Evolutionary conservation across 306 rosid genomes (phyloP), one percentile per base, ranked within the genome.

Genomic region (Hylodesmum podocarpum): DNA sequence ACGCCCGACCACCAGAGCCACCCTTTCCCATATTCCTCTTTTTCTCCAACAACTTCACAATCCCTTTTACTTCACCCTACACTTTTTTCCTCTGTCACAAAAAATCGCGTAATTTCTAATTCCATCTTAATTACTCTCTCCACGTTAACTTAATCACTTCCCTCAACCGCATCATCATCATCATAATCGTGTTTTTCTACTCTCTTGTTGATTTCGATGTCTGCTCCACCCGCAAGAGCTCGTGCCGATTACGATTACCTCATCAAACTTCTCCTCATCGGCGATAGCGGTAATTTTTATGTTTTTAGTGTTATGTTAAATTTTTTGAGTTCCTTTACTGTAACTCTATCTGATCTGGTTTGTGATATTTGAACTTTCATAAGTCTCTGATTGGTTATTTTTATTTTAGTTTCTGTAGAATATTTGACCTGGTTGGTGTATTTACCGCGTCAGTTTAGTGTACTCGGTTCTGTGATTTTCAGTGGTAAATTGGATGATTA

Each of bases 231-330:
- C 40, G 96, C 91, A 5, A 84, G 98, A 88, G 98, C 97, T 76
- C 96, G 98, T 63, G 97, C 98, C 66, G 98, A 93, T 88, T 91
- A 93, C 74, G 98, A 93, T 86, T 93, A 88, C 70, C 98, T 93
- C 57, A 89, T 93, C 68, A 93, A 93, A 85, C 98, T 93, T 80
- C 97, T 93, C 46, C 88, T 93, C 75, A 93, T 93, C 86, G 98
- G 98, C 84, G 98, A 94, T 72, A 94, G 98, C 87, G 98, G 98
- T 93, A 82, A 70, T 79, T 71, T 86, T 59, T 22, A 16, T 16
- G 21, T 47, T 10, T 25, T 7, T 8, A 12, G n/a, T 51, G 10
- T 6, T 37, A 0, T 51, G 59, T 22, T 14, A 7, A 8, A 33
- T 19, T 2, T n/a, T 31, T 63, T 14, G 14, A 7, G 16, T 78